Conservation (phyloP, 2,329 filamentous ascomycete species). For the Xylariaceae sp. region DNA sequence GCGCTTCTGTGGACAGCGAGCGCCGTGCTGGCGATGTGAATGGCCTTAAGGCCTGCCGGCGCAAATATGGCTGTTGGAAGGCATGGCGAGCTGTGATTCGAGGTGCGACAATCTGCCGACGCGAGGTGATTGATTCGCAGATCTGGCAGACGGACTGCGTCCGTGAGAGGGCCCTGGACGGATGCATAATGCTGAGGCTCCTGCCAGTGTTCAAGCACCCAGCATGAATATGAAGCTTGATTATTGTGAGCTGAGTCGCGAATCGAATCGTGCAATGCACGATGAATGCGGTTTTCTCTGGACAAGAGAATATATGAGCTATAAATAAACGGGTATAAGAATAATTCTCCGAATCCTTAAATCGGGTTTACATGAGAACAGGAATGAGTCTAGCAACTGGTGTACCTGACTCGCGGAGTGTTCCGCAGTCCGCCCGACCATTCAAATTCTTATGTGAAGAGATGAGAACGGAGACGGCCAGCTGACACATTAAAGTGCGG, state of each 20-base stretch:
- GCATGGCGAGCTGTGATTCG: slow-evolving; percentile 31
- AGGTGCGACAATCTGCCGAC: slow-evolving; percentile 17
- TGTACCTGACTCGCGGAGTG: neutral
- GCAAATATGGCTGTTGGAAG: slow-evolving; percentile 16
- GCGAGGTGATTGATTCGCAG: slow-evolving; percentile 30
- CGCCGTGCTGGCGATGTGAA: neutral
- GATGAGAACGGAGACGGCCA: neutral
- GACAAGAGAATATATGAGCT: neutral
- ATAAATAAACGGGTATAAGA: neutral
- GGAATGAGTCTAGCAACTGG: neutral
- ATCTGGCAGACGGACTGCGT: slow-evolving; percentile 27
- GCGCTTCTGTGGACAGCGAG: neutral
- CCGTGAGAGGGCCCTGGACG: slow-evolving; percentile 21
- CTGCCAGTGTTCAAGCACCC: neutral
- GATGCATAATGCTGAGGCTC: slow-evolving; percentile 22
- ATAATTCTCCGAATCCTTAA: neutral
- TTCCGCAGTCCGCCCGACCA: neutral
- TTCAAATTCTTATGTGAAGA: neutral
- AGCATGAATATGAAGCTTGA: neutral
- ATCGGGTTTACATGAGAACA: neutral
- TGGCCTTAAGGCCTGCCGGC: slow-evolving; percentile 1
- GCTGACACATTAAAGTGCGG: neutral
- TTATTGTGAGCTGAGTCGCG: neutral
- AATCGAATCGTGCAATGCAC: neutral
- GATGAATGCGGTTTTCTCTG: neutral